Evolutionary conservation across 768 basidiomycete species (phyloP), one percentile per base, ranked within the genome.

Genomic region (Auriscalpium vulgare): DNA sequence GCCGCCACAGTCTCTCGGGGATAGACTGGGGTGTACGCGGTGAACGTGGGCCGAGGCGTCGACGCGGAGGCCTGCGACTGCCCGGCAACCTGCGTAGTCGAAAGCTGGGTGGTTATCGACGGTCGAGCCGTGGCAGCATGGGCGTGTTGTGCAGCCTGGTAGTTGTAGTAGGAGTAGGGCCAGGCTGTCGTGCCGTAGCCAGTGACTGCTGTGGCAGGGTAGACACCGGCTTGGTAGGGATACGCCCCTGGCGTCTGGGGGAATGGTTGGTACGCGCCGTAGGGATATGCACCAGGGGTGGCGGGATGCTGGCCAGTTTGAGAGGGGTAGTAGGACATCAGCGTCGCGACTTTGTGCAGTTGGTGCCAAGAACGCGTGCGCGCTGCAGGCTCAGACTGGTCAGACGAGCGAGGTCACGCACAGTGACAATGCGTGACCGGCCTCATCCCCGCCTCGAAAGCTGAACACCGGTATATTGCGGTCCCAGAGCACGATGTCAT

Each of bases 131-230:
- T 55, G 53, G 66, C 36, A 55, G 67, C 68, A 50, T 68, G 67
- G 48, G 63, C 66, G 5, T 59, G 64, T 16, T 66, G 65, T 7
- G 29, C 29, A 29, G 29, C 29, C 29, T 29, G 29, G 46, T 69
- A 75, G 69, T 85, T 86, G 62, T 76, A 75, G 65, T 87, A 87
- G 21, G 81, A 75, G 67, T 87, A 88, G 2, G 84, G 78, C 85
- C 87, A 88, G 35, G 71, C 57, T 1, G 54, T 13, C 34, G 74
- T 64, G 13, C 82, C 83, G 66, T 87, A 88, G 53, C 85, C 77
- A 14, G 84, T 81, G 45, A 87, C 81, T 13, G 83, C 84, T 13
- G 85, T 77, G 56, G 83, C 78, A 11, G 71, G 68, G 60, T 87
- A 86, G 58, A 72, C 66, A 51, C 74, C 74, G 23, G 80, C 66